These are phyloP conservation scores for Penicillium subrubescens DNA, from an alignment of 495 filamentous ascomycete species.

Conservation along the genomic window DNA sequence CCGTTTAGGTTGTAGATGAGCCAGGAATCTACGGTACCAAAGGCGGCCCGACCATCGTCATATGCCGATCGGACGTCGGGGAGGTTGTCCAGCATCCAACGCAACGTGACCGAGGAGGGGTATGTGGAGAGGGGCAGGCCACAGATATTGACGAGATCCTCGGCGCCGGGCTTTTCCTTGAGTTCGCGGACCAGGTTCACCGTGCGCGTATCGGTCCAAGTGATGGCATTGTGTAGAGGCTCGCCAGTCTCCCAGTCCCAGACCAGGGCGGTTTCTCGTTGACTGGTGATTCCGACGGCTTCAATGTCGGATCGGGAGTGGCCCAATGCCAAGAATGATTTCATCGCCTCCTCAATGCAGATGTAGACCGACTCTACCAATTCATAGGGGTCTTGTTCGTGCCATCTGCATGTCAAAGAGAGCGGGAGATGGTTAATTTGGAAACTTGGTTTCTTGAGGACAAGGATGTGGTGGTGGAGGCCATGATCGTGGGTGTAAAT, in stretches of 20 bases:
- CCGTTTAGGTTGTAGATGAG: conserved; percentile 89
- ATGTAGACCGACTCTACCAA: conserved; percentile 75
- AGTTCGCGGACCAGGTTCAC: conserved; percentile 77
- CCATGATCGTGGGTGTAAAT: not conserved
- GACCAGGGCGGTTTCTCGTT: conserved; percentile 89
- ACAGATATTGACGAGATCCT: conserved; percentile 72
- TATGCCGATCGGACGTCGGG: conserved; percentile 74
- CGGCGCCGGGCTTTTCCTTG: conserved; percentile 65
- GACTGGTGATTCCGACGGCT: conserved; percentile 89
- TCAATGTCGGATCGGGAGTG: conserved; percentile 73
- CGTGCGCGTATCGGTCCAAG: conserved; percentile 92
- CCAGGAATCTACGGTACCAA: conserved; percentile 95
- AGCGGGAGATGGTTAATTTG: conserved; percentile 12
- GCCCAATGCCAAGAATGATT: conserved; percentile 70
- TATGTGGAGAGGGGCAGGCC: conserved; percentile 93
- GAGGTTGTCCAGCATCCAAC: conserved; percentile 81
- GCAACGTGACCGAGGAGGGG: conserved; percentile 84
- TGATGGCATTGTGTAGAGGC: conserved; percentile 85
- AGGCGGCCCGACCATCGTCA: conserved; percentile 76
- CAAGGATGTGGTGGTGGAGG: not conserved
- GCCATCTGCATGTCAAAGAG: conserved; percentile 63
- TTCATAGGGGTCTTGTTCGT: conserved; percentile 88
- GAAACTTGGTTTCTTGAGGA: not conserved
- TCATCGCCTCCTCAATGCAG: conserved; percentile 83
- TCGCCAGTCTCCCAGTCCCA: conserved; percentile 90